Percentiles rank a stretch among this genome's conserved stretches.
Evolutionary conservation across 164 flowering plant species (phyloP).

Genomic region (Protea cynaroides): DNA sequence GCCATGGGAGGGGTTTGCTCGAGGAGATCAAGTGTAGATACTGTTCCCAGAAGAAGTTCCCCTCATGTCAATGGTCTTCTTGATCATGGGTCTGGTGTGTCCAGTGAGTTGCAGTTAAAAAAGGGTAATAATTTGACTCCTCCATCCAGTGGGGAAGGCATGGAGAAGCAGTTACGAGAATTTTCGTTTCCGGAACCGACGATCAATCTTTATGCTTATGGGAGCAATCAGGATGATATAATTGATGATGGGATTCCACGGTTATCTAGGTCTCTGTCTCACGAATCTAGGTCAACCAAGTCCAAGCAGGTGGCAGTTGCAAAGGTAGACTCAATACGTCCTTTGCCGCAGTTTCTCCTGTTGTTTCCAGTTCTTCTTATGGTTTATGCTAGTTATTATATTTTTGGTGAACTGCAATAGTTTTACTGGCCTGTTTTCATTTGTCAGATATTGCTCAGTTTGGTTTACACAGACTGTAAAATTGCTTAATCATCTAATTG

Average conservation of each 20-base stretch:
- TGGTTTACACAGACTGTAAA: not conserved
- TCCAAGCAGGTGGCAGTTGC: slow-evolving; percentile 46
- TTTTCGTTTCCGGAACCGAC: slow-evolving; percentile 36
- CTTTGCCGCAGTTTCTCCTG: not conserved
- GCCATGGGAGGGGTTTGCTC: slow-evolving; percentile 70
- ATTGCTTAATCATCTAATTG: not conserved
- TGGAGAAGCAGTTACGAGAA: slow-evolving; percentile 30
- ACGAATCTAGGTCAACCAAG: slow-evolving; percentile 48
- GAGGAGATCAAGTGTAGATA: slow-evolving; percentile 41
- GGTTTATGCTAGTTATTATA: not conserved
- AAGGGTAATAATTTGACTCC: slow-evolving; percentile 15
- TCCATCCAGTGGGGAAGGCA: slow-evolving; percentile 16
- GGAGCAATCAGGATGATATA: slow-evolving; percentile 19
- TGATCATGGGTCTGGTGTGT: slow-evolving; percentile 22
- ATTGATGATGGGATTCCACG: slow-evolving; percentile 63
- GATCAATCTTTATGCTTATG: slow-evolving; percentile 20
- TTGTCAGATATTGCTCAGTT: not conserved
- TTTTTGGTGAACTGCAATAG: not conserved
- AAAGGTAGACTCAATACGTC: slow-evolving; percentile 29
- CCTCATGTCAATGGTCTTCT: slow-evolving; percentile 36
- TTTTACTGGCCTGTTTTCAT: not conserved
- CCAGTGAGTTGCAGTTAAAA: slow-evolving; percentile 23
- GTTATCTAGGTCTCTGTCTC: slow-evolving; percentile 39
- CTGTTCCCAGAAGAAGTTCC: slow-evolving; percentile 28
- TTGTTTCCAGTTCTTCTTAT: not conserved